Conservation (phyloP, 495 filamentous ascomycete genomes). For the Penicillium simplicissimum region DNA sequence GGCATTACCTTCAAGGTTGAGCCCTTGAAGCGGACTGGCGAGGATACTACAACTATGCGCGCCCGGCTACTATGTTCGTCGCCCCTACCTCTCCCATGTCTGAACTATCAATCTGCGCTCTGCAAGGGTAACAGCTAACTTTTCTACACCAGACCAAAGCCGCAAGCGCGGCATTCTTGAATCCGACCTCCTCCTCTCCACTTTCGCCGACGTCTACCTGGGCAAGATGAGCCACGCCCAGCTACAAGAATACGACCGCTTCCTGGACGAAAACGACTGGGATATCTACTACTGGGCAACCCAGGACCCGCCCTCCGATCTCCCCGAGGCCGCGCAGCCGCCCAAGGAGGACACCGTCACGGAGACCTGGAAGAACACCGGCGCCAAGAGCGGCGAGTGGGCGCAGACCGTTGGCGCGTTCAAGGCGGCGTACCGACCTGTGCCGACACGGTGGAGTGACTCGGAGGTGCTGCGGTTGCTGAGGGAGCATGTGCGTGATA, state of each 20-base stretch:
- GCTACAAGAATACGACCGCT: constrained; percentile 82
- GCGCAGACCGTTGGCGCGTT: constrained; percentile 93
- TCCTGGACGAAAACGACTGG: constrained; percentile 99
- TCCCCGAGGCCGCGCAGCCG: constrained; percentile 15
- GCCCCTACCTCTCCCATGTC: neutral
- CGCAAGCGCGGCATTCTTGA: constrained; percentile 96
- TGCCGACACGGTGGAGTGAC: constrained; percentile 79
- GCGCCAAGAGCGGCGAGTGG: constrained; percentile 77
- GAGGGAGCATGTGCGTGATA: constrained; percentile 72
- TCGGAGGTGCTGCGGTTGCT: constrained; percentile 77
- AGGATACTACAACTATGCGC: constrained; percentile 79
- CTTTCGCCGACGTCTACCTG: constrained; percentile 84
- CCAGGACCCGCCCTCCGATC: constrained; percentile 67
- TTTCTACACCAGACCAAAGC: constrained; percentile 73
- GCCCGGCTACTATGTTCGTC: constrained; percentile 87
- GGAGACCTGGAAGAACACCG: constrained; percentile 56
- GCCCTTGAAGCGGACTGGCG: constrained; percentile 76
- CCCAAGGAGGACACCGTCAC: constrained; percentile 47
- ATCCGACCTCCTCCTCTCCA: constrained; percentile 91
- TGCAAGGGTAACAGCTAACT: neutral
- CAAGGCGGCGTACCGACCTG: constrained; percentile 89
- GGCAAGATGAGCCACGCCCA: constrained; percentile 68
- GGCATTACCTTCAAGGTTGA: constrained; percentile 87
- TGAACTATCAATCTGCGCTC: neutral
- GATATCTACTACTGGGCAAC: constrained; percentile 99